Evolutionary conservation across 2,329 filamentous ascomycete species (phyloP).

Genomic region (Nemania serpens): DNA sequence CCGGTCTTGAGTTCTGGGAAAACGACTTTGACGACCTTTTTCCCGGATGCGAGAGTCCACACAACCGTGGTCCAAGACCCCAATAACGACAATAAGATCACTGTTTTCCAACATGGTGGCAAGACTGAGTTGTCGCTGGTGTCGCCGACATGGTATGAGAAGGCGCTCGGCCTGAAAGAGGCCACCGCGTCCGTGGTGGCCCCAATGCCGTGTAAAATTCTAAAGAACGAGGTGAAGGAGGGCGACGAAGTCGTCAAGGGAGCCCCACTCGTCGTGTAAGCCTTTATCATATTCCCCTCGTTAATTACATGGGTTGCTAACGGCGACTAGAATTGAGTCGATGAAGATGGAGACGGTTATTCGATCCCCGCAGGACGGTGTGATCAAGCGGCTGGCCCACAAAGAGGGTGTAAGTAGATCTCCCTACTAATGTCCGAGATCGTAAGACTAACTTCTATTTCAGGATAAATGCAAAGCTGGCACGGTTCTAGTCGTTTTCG

Average conservation of each 20-base stretch:
- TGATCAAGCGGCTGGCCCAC: slow-evolving; percentile 74
- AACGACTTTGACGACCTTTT: slow-evolving; percentile 70
- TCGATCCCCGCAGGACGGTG: slow-evolving; percentile 72
- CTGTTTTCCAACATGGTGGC: slow-evolving; percentile 74
- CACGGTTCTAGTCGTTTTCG: slow-evolving; percentile 74
- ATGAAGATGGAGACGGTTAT: slow-evolving; percentile 93
- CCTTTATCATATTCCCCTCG: slow-evolving; percentile 24
- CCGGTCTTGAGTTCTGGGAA: slow-evolving; percentile 36
- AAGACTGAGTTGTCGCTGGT: slow-evolving; percentile 64
- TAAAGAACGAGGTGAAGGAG: slow-evolving; percentile 84
- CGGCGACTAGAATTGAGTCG: slow-evolving; percentile 67
- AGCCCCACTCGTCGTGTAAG: slow-evolving; percentile 80
- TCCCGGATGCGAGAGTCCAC: slow-evolving; percentile 77
- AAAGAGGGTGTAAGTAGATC: slow-evolving; percentile 68
- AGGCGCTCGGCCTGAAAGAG: slow-evolving; percentile 83
- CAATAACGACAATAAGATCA: slow-evolving; percentile 61
- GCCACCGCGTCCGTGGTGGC: slow-evolving; percentile 81
- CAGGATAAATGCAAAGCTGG: slow-evolving; percentile 80
- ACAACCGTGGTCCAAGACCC: slow-evolving; percentile 73
- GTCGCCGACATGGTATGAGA: slow-evolving; percentile 79
- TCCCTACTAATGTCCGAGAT: neutral
- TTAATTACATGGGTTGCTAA: slow-evolving; percentile 17
- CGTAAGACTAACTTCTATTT: slow-evolving; percentile 1
- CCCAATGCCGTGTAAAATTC: slow-evolving; percentile 96
- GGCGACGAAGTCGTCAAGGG: slow-evolving; percentile 85